These are phyloP conservation scores for Protomyces inundatus DNA, from an alignment of 1,139 yeast species.

Conservation along the genomic window DNA sequence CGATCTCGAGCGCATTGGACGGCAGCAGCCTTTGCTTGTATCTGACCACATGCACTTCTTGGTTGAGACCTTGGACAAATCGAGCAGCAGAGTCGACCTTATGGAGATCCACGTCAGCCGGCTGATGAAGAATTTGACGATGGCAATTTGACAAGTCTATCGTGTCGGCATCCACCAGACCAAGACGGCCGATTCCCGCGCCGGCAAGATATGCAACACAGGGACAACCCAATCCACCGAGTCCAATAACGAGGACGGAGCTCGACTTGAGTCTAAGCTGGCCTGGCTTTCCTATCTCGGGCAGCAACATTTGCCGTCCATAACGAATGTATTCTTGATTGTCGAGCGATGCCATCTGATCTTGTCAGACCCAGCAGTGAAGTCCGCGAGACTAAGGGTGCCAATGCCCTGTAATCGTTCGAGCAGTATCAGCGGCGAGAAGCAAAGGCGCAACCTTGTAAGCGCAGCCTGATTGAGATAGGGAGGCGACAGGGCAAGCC, in stretches of 20 bases:
- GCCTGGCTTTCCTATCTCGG: constrained; percentile 57
- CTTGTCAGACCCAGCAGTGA: too few relatives aligned
- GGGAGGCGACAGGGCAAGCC: too few relatives aligned
- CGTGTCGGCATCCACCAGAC: constrained; percentile 78
- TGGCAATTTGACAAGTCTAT: constrained; percentile 85
- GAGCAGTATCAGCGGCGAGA: too few relatives aligned
- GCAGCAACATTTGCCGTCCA: constrained; percentile 94
- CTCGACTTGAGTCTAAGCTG: constrained; percentile 58
- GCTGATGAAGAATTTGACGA: constrained; percentile 76
- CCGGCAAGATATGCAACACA: constrained; percentile 79
- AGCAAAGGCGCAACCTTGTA: too few relatives aligned
- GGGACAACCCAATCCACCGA: constrained; percentile 96
- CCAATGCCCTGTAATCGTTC: too few relatives aligned
- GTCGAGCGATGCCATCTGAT: constrained; percentile 1
- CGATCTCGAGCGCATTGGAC: constrained; percentile 58
- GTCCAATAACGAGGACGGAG: constrained; percentile 75
- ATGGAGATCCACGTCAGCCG: constrained; percentile 57
- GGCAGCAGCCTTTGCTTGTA: constrained; percentile 52
- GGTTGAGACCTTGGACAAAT: constrained; percentile 48
- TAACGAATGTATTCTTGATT: constrained; percentile 73
- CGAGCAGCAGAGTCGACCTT: constrained; percentile 74
- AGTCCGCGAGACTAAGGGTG: too few relatives aligned
- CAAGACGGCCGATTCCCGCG: constrained; percentile 80
- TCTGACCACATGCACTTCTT: constrained; percentile 53
- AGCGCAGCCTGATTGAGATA: too few relatives aligned